Percentiles rank a stretch among this genome's conserved stretches.
Evolutionary conservation across 1,139 yeast genomes (phyloP).

Genomic region (Sugiyamaella castrensis): DNA sequence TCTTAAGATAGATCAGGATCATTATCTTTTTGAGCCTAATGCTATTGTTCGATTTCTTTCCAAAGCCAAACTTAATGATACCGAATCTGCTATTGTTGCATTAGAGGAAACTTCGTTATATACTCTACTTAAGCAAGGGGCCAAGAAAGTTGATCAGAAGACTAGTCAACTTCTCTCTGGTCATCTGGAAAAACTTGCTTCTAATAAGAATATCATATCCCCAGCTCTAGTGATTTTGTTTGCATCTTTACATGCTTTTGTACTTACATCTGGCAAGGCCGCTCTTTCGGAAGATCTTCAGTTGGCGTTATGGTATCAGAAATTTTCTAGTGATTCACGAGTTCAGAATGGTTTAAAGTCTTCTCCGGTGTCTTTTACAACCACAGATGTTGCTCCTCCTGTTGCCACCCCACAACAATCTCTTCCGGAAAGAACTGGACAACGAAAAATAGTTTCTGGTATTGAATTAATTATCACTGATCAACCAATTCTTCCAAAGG

Average conservation of each 20-base stretch:
- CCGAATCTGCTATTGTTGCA: constrained; percentile 24
- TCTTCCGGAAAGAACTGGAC: constrained; percentile 58
- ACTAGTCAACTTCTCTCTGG: constrained; percentile 16
- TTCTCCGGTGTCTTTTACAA: constrained; percentile 12
- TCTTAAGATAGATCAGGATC: constrained; percentile 19
- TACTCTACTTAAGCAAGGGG: constrained; percentile 29
- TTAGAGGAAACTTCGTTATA: constrained; percentile 30
- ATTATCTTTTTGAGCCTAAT: constrained; percentile 63
- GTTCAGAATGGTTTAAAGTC: constrained; percentile 22
- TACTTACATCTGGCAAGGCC: constrained; percentile 30
- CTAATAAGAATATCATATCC: constrained; percentile 20
- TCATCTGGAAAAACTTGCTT: constrained; percentile 17
- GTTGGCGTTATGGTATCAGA: constrained; percentile 36
- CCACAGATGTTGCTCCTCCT: constrained; percentile 23
- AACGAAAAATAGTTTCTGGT: constrained; percentile 37
- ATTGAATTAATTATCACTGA: constrained; percentile 38
- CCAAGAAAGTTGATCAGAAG: constrained; percentile 27
- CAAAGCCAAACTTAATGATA: constrained; percentile 27
- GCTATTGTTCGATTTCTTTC: constrained; percentile 59
- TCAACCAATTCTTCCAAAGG: constrained; percentile 51
- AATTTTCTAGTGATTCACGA: constrained; percentile 28
- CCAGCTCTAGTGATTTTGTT: constrained; percentile 32
- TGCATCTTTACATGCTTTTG: constrained; percentile 34
- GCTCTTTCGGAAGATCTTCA: constrained; percentile 34
- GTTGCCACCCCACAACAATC: constrained; percentile 43